These are phyloP conservation scores for Fragaria vesca DNA, from an alignment of 306 rosid species.

Conservation along the genomic window DNA sequence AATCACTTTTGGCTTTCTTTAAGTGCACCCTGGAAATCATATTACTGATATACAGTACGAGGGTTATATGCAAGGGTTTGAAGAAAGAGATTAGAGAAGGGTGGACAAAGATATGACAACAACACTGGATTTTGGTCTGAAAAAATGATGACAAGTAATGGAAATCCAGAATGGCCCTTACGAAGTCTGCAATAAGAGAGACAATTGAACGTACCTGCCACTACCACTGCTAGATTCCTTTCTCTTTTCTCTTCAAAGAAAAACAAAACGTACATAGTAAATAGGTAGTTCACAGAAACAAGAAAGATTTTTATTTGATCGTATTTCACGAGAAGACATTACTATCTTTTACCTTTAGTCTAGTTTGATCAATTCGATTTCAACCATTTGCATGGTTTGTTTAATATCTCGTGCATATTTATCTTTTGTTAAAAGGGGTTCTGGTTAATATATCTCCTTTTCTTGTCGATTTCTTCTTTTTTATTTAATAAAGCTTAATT, in stretches of 20 bases:
- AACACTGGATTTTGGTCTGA: constrained; percentile 45
- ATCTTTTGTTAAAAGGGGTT: too few species aligned
- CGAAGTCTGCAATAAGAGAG: constrained; percentile 24
- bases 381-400: too few species aligned
- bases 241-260: neutral
- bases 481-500: too few species aligned
- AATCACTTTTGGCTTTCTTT: neutral
- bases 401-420: too few species aligned
- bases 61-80: neutral
- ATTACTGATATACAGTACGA: neutral
- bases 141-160: constrained; percentile 22
- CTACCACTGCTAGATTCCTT: constrained; percentile 19
- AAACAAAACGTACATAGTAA: neutral
- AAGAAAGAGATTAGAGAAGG: constrained; percentile 1
- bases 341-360: neutral
- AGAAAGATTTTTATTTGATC: too few species aligned
- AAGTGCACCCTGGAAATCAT: neutral
- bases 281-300: neutral
- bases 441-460: too few species aligned
- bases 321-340: neutral
- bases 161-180: constrained; percentile 37
- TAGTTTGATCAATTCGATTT: too few species aligned
- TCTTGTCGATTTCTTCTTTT: too few species aligned
- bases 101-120: constrained; percentile 37
- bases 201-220: constrained; percentile 29